Percentiles rank a stretch among this genome's conserved stretches.
Evolutionary conservation across 2,329 filamentous ascomycete genomes (phyloP).

Genomic region (Colletotrichum agaves): DNA sequence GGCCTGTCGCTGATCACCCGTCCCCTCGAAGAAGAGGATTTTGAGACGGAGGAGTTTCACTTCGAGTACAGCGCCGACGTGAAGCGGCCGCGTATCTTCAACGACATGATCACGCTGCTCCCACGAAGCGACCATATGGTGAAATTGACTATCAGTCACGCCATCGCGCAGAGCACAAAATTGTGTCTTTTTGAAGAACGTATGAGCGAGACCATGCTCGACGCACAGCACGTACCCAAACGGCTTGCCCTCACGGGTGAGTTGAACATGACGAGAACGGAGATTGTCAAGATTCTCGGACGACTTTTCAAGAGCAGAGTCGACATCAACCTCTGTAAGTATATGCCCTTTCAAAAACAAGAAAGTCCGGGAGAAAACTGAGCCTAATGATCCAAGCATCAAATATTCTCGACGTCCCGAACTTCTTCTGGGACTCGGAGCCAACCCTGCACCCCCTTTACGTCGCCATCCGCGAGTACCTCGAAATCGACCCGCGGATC

Average conservation of each 20-base stretch:
- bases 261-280: constrained; percentile 88
- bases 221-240: constrained; percentile 92
- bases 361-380: not conserved
- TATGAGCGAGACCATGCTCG: constrained; percentile 93
- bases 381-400: constrained; percentile 67
- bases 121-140: constrained; percentile 97
- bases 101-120: constrained; percentile 98
- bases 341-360: not conserved
- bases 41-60: constrained; percentile 98
- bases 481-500: constrained; percentile 96
- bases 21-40: constrained; percentile 87
- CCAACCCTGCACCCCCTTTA: constrained; percentile 95
- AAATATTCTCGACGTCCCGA: constrained; percentile 94
- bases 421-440: constrained; percentile 99
- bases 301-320: constrained; percentile 92
- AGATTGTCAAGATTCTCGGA: constrained; percentile 93
- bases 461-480: constrained; percentile 92
- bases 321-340: constrained; percentile 95
- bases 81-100: constrained; percentile 90
- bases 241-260: constrained; percentile 88
- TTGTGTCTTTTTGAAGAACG: constrained; percentile 95
- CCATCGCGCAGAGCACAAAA: constrained; percentile 97
- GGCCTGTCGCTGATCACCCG: constrained; percentile 76
- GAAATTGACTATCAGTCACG: constrained; percentile 96
- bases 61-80: constrained; percentile 94